Conservation (phyloP, 306 rosid species). For the Dalbergia oliveri region DNA sequence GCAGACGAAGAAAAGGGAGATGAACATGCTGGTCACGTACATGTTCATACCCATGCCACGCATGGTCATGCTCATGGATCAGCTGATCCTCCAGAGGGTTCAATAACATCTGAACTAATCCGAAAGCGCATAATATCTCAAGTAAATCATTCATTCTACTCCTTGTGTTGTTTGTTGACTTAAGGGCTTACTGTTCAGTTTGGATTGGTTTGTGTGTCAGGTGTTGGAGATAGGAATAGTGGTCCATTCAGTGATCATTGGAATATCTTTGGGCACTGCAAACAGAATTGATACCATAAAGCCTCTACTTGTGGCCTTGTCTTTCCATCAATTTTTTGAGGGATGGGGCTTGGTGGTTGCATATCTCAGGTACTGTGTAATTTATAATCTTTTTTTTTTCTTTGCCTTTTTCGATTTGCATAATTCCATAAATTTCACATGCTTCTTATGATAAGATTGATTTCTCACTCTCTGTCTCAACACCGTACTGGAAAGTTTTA, state of each 20-base stretch:
- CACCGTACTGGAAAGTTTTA: too few species aligned
- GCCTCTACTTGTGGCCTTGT: constrained; percentile 72
- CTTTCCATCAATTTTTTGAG: constrained; percentile 93
- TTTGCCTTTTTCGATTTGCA: neutral
- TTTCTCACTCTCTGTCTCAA: neutral
- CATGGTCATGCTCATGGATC: constrained; percentile 97
- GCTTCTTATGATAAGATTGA: neutral
- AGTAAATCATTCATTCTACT: neutral
- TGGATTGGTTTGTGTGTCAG: constrained; percentile 35
- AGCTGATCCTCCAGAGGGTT: constrained; percentile 44
- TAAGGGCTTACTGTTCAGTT: too few species aligned
- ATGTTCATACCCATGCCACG: constrained; percentile 92
- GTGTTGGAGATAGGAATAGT: constrained; percentile 88
- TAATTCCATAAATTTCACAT: neutral
- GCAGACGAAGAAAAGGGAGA: constrained; percentile 60
- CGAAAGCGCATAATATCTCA: constrained; percentile 80
- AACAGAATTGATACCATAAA: constrained; percentile 62
- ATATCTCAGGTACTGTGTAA: constrained; percentile 70
- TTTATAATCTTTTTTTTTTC: neutral
- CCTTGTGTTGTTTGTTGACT: too few species aligned
- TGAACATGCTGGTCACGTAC: constrained; percentile 77
- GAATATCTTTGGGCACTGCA: constrained; percentile 75
- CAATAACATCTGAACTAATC: constrained; percentile 49
- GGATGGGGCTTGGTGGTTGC: constrained; percentile 94
- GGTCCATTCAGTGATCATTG: constrained; percentile 86